Percentiles rank a stretch among this genome's conserved stretches.
Evolutionary conservation across 164 flowering plant genomes (phyloP).

Genomic region (Aristolochia californica): DNA sequence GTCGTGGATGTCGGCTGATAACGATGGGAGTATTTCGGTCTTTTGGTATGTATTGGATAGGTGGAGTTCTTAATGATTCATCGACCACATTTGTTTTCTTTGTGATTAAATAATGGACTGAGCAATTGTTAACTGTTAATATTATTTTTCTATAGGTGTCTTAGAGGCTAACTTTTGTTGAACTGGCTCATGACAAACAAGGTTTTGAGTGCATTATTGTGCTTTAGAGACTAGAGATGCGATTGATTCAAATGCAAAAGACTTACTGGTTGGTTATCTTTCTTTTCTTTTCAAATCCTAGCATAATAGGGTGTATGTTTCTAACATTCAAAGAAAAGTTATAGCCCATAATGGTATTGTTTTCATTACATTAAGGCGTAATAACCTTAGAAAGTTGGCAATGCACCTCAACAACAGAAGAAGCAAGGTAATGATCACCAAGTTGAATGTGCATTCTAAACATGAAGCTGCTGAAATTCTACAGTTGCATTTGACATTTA

Average conservation of each 20-base stretch:
- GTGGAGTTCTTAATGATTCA: constrained; percentile 76
- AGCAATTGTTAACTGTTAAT: background rate
- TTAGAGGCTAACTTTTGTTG: constrained; percentile 93
- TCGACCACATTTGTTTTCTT: background rate
- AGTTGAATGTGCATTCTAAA: constrained; percentile 21
- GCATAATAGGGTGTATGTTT: background rate
- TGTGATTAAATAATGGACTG: constrained; percentile 2
- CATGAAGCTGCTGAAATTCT: background rate
- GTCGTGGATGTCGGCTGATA: constrained; percentile 79
- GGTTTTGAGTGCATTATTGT: too few relatives aligned
- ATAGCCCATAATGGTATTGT: background rate
- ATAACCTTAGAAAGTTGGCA: constrained; percentile 59
- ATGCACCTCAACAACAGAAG: constrained; percentile 44
- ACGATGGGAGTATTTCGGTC: too few relatives aligned
- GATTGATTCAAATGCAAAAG: constrained; percentile 62
- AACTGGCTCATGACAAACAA: too few relatives aligned
- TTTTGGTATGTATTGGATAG: too few relatives aligned
- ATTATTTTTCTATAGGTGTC: constrained; percentile 40
- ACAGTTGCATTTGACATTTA: background rate
- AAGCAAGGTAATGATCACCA: constrained; percentile 13
- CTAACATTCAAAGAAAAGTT: background rate
- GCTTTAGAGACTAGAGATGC: too few relatives aligned
- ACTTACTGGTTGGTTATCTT: constrained; percentile 55
- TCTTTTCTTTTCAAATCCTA: background rate
- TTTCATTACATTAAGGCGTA: constrained; percentile 27